A percentile compares a stretch with the other conserved stretches of the same genome.
Conservation (phyloP, 169 alveolate genomes). For the Besnoitia besnoiti region DNA sequence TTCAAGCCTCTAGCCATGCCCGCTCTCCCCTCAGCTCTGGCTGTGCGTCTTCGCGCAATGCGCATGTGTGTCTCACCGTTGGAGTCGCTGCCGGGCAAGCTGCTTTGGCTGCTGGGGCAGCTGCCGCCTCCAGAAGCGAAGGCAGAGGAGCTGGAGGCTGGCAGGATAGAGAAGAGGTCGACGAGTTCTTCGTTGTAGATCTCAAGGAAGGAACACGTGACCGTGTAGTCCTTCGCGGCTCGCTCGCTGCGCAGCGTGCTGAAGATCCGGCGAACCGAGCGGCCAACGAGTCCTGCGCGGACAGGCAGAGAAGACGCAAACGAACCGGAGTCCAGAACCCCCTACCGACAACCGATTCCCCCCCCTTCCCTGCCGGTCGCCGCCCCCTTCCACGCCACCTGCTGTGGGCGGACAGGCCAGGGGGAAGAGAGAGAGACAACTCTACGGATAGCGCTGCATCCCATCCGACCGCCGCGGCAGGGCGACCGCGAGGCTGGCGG, state of each 20-base stretch:
- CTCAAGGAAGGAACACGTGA: slow-evolving; percentile 84
- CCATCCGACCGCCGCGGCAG: too few species aligned
- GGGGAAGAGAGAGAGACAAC: background rate
- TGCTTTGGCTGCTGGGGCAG: background rate
- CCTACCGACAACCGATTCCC: too few species aligned
- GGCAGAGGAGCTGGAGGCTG: background rate
- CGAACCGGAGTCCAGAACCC: too few species aligned
- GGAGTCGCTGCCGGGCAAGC: background rate
- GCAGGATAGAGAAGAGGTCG: slow-evolving; percentile 23
- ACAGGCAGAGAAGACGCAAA: too few species aligned
- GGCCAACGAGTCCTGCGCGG: slow-evolving; percentile 21
- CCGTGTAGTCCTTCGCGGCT: slow-evolving; percentile 79
- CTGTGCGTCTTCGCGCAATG: too few species aligned
- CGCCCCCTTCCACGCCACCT: too few species aligned
- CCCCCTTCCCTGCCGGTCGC: too few species aligned
- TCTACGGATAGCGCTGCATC: too few species aligned
- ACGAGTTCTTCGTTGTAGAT: slow-evolving; percentile 83
- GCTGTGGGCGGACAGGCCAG: too few species aligned
- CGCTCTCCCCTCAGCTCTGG: too few species aligned
- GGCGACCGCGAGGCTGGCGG: too few species aligned
- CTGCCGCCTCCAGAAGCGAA: background rate
- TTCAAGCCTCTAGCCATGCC: too few species aligned
- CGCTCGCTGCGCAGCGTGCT: slow-evolving; percentile 70
- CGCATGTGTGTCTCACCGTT: background rate
- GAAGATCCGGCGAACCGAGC: slow-evolving; percentile 70